Evolutionary conservation across 208 protist species (phyloP).

Genomic region (Leishmania tropica): DNA sequence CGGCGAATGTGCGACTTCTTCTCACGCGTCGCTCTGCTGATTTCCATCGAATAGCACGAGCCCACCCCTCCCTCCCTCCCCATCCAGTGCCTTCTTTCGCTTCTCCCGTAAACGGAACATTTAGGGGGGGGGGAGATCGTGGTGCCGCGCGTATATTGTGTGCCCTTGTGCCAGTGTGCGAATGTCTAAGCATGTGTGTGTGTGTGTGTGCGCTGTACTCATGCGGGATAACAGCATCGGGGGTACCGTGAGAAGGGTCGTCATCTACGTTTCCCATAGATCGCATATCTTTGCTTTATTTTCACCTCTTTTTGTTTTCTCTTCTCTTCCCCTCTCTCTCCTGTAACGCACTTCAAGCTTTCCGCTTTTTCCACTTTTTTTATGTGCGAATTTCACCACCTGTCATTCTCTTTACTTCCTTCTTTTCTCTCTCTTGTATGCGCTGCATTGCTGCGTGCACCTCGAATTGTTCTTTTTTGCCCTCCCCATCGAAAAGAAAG

Average conservation of each 20-base stretch:
- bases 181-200: not conserved
- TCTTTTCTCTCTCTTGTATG: not conserved
- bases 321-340: not conserved
- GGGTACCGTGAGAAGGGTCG: not conserved
- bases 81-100: not conserved
- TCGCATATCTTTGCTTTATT: not conserved
- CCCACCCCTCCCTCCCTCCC: not conserved
- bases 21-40: not conserved
- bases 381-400: not conserved
- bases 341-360: not conserved
- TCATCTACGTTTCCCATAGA: slow-evolving; percentile 5
- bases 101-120: not conserved
- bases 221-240: not conserved
- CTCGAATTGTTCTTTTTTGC: not conserved
- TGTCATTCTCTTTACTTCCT: not conserved
- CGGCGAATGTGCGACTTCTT: not conserved
- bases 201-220: not conserved
- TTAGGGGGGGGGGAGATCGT: not conserved
- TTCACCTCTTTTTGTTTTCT: not conserved
- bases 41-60: not conserved
- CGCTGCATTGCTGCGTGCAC: not conserved
- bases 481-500: not conserved
- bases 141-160: slow-evolving; percentile 3
- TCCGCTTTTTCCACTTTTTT: not conserved
- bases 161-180: slow-evolving; percentile 1